phyloP scores from a whole-genome alignment of 306 rosid genomes.

The Aeschynomene evenia region DNA sequence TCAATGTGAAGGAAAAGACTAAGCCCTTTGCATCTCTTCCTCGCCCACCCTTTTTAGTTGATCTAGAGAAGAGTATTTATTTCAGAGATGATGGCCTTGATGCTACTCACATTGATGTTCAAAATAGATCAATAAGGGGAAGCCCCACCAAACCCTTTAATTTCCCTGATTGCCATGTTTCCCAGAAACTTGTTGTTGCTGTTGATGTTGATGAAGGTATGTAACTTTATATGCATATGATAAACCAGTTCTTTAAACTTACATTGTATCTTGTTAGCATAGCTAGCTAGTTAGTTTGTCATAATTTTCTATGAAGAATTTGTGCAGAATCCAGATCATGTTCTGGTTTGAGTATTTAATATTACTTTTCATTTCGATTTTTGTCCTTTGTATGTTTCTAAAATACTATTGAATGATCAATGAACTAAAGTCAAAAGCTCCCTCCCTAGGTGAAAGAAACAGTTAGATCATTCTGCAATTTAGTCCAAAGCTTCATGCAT shows the following conservation, averaged over 20 bases:
- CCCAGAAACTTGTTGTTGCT: conserved; percentile 66
- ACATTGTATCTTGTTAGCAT: not conserved
- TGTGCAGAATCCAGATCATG: too few species aligned
- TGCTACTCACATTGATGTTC: conserved; percentile 13
- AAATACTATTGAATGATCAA: not conserved
- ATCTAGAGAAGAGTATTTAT: conserved; percentile 35
- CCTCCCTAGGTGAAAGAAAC: not conserved
- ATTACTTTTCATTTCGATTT: not conserved
- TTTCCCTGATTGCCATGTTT: conserved; percentile 38
- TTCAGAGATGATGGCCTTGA: conserved; percentile 19
- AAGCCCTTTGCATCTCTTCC: conserved; percentile 39
- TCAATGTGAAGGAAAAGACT: conserved; percentile 43
- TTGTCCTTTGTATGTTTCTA: not conserved
- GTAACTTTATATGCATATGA: not conserved
- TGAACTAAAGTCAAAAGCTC: not conserved
- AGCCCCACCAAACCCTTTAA: conserved; percentile 36
- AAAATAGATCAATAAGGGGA: conserved; percentile 26
- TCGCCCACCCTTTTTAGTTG: conserved; percentile 29
- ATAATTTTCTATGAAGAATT: too few species aligned
- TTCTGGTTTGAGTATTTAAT: too few species aligned
- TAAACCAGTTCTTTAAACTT: too few species aligned
- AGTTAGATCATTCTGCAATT: not conserved
- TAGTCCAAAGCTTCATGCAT: not conserved
- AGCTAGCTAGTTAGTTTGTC: too few species aligned
- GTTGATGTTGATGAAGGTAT: conserved; percentile 95